phyloP scores from a whole-genome alignment of 768 basidiomycete genomes.

The Termitomyces heimii region DNA sequence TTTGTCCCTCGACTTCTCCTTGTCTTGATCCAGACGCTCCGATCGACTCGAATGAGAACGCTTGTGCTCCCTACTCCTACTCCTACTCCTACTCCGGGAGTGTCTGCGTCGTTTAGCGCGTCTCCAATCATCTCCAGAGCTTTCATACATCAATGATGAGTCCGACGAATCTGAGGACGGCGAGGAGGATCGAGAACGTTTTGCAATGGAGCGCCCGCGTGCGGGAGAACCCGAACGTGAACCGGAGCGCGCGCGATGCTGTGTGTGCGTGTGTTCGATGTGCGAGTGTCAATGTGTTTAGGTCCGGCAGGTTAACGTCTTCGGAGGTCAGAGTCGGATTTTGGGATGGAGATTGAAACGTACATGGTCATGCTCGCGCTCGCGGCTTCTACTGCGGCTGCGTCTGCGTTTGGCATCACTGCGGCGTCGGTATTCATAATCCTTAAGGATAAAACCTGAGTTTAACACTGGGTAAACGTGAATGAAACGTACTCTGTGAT shows the following conservation, averaged over 20 bases:
- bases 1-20: slow-evolving; percentile 6
- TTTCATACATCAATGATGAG: slow-evolving; percentile 2
- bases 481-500: background rate
- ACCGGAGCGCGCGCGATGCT: slow-evolving; percentile 5
- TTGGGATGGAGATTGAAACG: slow-evolving; percentile 3
- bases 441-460: background rate
- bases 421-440: background rate
- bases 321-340: slow-evolving; percentile 14
- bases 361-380: slow-evolving; percentile 10
- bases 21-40: background rate
- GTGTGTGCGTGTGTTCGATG: background rate
- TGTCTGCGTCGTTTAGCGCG: slow-evolving; percentile 5
- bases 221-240: background rate
- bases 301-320: slow-evolving; percentile 4
- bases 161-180: slow-evolving; percentile 3
- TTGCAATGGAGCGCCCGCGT: background rate
- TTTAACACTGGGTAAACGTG: background rate
- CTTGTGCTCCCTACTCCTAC: background rate
- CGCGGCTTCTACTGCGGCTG: background rate
- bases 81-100: slow-evolving; percentile 1
- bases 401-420: slow-evolving; percentile 1
- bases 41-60: background rate
- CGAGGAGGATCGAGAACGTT: slow-evolving; percentile 7
- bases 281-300: background rate
- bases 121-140: background rate